phyloP scores from a whole-genome alignment of 2,329 filamentous ascomycete species.

The Alternaria sp. region DNA sequence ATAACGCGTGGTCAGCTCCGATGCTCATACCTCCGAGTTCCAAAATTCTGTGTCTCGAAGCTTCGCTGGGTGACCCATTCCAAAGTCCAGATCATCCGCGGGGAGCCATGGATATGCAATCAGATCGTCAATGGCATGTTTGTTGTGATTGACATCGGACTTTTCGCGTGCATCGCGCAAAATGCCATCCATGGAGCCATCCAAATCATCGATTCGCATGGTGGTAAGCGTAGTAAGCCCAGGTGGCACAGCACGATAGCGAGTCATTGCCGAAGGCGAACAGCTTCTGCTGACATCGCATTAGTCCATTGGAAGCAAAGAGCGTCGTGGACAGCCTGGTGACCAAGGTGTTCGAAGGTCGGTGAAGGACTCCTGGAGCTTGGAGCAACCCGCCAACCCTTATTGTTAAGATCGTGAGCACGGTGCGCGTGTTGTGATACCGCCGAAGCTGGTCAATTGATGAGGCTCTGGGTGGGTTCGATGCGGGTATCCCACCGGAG shows the following conservation, averaged over 20 bases:
- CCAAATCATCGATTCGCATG: slow-evolving; percentile 6
- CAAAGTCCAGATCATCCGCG: not conserved
- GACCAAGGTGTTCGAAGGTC: not conserved
- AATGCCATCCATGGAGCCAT: not conserved
- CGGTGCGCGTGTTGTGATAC: slow-evolving; percentile 4
- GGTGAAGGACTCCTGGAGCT: not conserved
- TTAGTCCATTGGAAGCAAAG: not conserved
- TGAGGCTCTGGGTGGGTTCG: slow-evolving; percentile 18
- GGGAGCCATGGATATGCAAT: not conserved
- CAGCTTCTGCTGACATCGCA: not conserved
- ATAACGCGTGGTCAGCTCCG: not conserved
- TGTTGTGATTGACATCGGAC: not conserved
- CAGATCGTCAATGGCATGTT: not conserved
- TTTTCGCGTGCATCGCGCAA: slow-evolving; percentile 1
- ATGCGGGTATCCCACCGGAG: slow-evolving; percentile 11
- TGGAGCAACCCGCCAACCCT: not conserved
- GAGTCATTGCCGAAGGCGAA: slow-evolving; percentile 6
- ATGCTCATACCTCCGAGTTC: not conserved
- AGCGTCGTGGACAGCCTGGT: not conserved
- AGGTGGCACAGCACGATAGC: slow-evolving; percentile 4
- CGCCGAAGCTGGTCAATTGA: not conserved
- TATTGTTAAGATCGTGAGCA: not conserved
- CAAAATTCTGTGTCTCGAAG: slow-evolving; percentile 4
- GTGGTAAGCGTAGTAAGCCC: not conserved
- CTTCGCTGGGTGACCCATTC: not conserved